Conservation (phyloP, 805 yeast genomes). For the Middelhovenomyces tepae region DNA sequence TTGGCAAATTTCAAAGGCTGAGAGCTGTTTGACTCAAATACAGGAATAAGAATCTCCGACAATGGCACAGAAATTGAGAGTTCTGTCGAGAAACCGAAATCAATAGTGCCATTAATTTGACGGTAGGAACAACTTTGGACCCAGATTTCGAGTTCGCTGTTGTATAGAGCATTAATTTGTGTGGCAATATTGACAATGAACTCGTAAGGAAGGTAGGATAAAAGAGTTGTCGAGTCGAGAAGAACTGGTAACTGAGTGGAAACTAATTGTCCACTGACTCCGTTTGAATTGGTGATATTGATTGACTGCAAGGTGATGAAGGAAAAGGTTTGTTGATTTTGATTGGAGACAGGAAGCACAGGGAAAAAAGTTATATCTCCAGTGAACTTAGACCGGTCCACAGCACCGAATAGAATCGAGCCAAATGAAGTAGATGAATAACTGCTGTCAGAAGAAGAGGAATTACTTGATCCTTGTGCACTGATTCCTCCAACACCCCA, state of each 20-base stretch:
- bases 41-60: constrained; percentile 11
- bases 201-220: constrained; percentile 18
- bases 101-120: constrained; percentile 13
- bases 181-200: constrained; percentile 17
- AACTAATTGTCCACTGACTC: too few relatives aligned
- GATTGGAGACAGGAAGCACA: constrained; percentile 8
- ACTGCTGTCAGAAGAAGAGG: too few relatives aligned
- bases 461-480: too few relatives aligned
- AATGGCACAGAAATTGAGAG: constrained; percentile 17
- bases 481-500: too few relatives aligned
- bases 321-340: not conserved
- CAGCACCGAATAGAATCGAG: constrained; percentile 21
- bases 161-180: constrained; percentile 19
- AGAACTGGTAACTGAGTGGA: constrained; percentile 19
- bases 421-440: too few relatives aligned
- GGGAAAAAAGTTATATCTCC: constrained; percentile 8
- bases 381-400: constrained; percentile 13
- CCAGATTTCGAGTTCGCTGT: constrained; percentile 14
- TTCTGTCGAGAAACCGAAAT: constrained; percentile 12
- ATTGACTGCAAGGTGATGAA: not conserved
- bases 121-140: constrained; percentile 17
- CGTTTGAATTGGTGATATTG: constrained; percentile 4
- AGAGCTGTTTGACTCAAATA: too few relatives aligned
- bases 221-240: constrained; percentile 14
- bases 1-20: constrained; percentile 10